Percentiles rank a stretch among this genome's conserved stretches.
phyloP scores from a whole-genome alignment of 805 yeast species.

The Nakazawaea ishiwadae region DNA sequence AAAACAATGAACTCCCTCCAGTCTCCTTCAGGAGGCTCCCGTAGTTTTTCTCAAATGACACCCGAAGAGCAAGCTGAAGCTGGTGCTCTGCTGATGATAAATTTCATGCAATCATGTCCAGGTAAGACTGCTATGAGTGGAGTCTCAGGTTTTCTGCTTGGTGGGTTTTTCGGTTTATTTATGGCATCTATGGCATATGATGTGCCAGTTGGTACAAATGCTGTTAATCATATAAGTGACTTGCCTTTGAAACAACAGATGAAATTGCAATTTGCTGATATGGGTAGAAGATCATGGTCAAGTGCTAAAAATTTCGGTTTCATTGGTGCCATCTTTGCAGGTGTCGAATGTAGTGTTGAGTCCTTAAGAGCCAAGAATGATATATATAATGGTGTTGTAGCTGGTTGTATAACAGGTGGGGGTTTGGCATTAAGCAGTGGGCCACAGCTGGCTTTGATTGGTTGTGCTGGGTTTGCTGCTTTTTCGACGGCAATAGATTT shows the following conservation, averaged over 20 bases:
- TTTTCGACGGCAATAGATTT: conserved; percentile 86
- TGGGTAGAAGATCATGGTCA: conserved; percentile 84
- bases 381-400: conserved; percentile 83
- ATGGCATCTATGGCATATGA: conserved; percentile 90
- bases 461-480: conserved; percentile 98
- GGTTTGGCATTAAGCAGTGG: conserved; percentile 91
- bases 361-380: conserved; percentile 86
- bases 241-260: conserved; percentile 90
- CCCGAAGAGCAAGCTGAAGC: conserved; percentile 91
- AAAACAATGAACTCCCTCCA: conserved; percentile 1
- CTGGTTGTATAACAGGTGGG: conserved; percentile 97
- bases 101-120: conserved; percentile 88
- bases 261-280: conserved; percentile 84
- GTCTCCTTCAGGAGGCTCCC: not conserved
- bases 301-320: conserved; percentile 93
- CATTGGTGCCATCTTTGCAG: conserved; percentile 86
- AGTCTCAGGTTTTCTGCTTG: conserved; percentile 88
- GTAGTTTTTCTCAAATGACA: conserved; percentile 58
- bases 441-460: conserved; percentile 85
- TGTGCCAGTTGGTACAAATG: conserved; percentile 58
- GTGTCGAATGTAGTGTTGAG: conserved; percentile 88
- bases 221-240: conserved; percentile 59
- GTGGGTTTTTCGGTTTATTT: conserved; percentile 93
- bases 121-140: conserved; percentile 92
- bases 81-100: conserved; percentile 81